Evolutionary conservation across 495 filamentous ascomycete genomes (phyloP).

Genomic region (Penicillium egyptiacum): DNA sequence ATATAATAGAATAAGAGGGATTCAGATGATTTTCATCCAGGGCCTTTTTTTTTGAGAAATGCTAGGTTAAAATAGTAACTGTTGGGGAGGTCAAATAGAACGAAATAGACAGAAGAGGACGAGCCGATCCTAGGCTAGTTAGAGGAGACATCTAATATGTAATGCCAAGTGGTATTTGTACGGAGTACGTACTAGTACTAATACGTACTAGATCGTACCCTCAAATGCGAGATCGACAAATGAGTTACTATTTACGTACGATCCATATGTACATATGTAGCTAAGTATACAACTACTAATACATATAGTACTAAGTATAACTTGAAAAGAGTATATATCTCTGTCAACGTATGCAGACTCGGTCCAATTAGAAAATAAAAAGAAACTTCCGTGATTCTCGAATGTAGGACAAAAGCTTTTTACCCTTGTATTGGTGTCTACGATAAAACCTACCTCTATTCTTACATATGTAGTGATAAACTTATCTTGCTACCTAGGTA

Average conservation of each 20-base stretch:
- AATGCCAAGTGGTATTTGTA: conserved; percentile 2
- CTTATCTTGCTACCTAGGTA: background rate
- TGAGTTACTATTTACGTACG: background rate
- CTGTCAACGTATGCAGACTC: background rate
- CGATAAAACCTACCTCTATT: background rate
- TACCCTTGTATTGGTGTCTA: background rate
- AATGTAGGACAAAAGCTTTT: background rate
- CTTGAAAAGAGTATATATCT: too few species aligned
- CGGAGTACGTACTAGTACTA: background rate
- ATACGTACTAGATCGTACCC: background rate
- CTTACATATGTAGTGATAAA: background rate
- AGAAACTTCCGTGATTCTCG: background rate
- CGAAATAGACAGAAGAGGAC: background rate
- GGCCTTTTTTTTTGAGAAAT: background rate
- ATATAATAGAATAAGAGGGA: background rate
- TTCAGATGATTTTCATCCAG: conserved; percentile 7
- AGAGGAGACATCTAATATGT: background rate
- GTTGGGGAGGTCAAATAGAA: background rate
- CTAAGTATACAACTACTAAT: background rate
- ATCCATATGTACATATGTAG: too few species aligned
- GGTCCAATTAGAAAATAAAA: background rate
- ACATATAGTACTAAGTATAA: background rate
- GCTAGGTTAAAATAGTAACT: background rate
- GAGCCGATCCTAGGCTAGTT: too few species aligned
- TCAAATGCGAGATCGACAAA: background rate